A percentile compares a stretch with the other conserved stretches of the same genome.
Evolutionary conservation across 306 rosid genomes (phyloP).

Genomic region (Pueraria montana): DNA sequence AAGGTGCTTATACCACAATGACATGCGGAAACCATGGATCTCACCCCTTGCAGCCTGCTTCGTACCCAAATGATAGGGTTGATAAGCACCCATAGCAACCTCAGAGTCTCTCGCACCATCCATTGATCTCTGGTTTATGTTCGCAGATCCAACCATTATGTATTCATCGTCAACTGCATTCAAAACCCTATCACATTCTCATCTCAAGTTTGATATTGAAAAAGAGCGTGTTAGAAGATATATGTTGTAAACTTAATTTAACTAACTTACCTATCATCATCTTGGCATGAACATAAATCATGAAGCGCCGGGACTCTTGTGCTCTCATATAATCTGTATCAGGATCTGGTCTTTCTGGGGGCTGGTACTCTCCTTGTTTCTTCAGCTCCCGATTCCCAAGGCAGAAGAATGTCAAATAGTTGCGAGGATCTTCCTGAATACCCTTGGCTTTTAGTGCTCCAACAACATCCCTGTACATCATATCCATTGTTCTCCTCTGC

Average conservation of each 20-base stretch:
- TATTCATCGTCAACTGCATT: conserved; percentile 75
- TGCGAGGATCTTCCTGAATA: conserved; percentile 62
- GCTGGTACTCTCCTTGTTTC: conserved; percentile 64
- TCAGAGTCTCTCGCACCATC: conserved; percentile 78
- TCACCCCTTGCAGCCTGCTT: conserved; percentile 64
- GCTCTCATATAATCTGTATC: conserved; percentile 66
- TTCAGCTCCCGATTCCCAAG: conserved; percentile 68
- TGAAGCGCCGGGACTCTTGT: conserved; percentile 67
- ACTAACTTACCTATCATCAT: conserved; percentile 68
- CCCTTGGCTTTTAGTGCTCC: conserved; percentile 62
- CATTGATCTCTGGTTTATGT: conserved; percentile 81
- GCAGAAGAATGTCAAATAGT: conserved; percentile 79
- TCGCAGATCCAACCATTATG: conserved; percentile 76
- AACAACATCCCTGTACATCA: conserved; percentile 71
- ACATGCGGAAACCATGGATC: conserved; percentile 70
- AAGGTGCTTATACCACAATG: conserved; percentile 74
- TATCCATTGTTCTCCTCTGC: conserved; percentile 79
- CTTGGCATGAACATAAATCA: conserved; percentile 79
- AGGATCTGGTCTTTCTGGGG: conserved; percentile 63
- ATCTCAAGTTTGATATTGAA: too few relatives aligned
- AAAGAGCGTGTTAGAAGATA: too few relatives aligned
- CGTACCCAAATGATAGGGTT: conserved; percentile 60
- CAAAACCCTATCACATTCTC: background rate
- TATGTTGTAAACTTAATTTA: too few relatives aligned
- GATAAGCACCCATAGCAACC: conserved; percentile 74